phyloP scores from a whole-genome alignment of 495 filamentous ascomycete species.

The Aspergillus kassunensis region DNA sequence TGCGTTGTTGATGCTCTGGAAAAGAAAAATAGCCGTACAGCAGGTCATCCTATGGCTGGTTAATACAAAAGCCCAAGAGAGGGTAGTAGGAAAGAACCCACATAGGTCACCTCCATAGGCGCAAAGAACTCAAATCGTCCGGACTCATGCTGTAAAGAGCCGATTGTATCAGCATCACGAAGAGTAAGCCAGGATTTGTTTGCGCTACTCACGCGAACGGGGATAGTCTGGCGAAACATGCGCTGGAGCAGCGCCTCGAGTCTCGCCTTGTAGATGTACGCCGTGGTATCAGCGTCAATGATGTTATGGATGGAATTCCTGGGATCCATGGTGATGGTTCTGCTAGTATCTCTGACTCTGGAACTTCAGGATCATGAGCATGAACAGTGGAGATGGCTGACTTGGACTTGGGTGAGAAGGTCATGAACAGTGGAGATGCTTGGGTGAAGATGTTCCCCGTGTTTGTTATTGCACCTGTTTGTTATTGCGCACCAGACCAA shows the following conservation, averaged over 20 bases:
- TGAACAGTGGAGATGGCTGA: too few relatives aligned
- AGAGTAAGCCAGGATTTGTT: not conserved
- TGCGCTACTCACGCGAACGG: not conserved
- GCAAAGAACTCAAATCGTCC: not conserved
- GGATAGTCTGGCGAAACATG: not conserved
- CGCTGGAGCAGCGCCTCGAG: not conserved
- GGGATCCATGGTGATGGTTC: not conserved
- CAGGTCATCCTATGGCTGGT: not conserved
- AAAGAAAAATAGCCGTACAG: not conserved
- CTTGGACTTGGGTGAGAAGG: too few relatives aligned
- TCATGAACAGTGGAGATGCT: too few relatives aligned
- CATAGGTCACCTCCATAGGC: not conserved
- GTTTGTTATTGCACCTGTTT: too few relatives aligned
- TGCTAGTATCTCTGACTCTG: too few relatives aligned
- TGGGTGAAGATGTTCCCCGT: too few relatives aligned
- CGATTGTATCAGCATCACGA: too few relatives aligned
- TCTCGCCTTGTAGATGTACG: not conserved
- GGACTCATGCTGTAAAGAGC: not conserved
- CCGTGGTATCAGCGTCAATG: not conserved
- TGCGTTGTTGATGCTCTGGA: too few relatives aligned
- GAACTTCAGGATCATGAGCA: too few relatives aligned
- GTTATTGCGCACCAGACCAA: too few relatives aligned
- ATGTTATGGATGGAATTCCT: not conserved
- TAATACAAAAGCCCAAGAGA: not conserved
- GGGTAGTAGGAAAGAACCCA: not conserved